Conservation (phyloP, 2,329 filamentous ascomycete species). For the Zymoseptoria pseudotritici region DNA sequence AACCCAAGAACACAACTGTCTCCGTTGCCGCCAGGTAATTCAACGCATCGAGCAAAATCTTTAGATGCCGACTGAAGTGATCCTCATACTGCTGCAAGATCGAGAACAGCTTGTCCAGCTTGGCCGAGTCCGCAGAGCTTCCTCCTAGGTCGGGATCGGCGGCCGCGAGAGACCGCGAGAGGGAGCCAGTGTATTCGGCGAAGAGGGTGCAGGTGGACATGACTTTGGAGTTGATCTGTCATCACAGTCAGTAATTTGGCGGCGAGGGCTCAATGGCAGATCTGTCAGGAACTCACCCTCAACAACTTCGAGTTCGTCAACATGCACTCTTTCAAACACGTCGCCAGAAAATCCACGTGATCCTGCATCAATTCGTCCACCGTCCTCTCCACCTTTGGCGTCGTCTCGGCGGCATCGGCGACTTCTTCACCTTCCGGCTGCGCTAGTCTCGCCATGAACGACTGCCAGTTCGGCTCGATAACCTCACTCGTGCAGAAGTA, state of each 20-base stretch:
- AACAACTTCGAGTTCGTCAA: slow-evolving; percentile 92
- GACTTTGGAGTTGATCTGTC: slow-evolving; percentile 89
- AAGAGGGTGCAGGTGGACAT: slow-evolving; percentile 96
- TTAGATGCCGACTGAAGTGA: slow-evolving; percentile 85
- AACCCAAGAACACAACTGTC: slow-evolving; percentile 83
- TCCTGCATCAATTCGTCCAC: slow-evolving; percentile 99
- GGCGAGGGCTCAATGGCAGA: neutral
- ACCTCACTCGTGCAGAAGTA: slow-evolving; percentile 98
- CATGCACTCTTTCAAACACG: slow-evolving; percentile 98
- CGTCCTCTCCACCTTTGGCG: slow-evolving; percentile 51
- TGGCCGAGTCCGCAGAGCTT: slow-evolving; percentile 42
- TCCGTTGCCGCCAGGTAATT: slow-evolving; percentile 98
- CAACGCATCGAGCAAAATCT: slow-evolving; percentile 86
- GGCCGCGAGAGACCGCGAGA: slow-evolving; percentile 76
- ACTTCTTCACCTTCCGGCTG: slow-evolving; percentile 42
- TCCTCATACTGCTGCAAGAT: slow-evolving; percentile 86
- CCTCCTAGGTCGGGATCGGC: slow-evolving; percentile 66
- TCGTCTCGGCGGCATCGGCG: slow-evolving; percentile 33
- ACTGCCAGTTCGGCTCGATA: slow-evolving; percentile 95
- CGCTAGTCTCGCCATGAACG: slow-evolving; percentile 79
- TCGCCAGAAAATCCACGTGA: slow-evolving; percentile 95
- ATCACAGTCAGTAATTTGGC: slow-evolving; percentile 4
- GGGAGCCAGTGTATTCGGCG: slow-evolving; percentile 77
- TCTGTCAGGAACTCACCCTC: slow-evolving; percentile 52
- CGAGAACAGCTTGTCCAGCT: slow-evolving; percentile 72